These are phyloP conservation scores for Carnegiea gigantea DNA, from an alignment of 179 eudicot genomes.

Conservation along the genomic window DNA sequence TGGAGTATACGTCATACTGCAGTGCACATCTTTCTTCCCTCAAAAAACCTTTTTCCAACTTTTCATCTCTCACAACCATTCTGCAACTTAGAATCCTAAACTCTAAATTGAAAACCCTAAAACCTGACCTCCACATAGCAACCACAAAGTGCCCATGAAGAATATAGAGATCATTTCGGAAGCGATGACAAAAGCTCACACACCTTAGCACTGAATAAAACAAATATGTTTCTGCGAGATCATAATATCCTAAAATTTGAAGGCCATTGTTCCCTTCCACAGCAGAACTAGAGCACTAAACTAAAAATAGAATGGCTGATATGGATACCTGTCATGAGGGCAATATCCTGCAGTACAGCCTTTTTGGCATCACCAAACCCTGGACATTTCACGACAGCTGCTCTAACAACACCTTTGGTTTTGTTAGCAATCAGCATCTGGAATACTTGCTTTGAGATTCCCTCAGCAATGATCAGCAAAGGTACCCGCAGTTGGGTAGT, in stretches of 20 bases:
- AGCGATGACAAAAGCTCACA: not conserved
- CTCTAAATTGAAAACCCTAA: not conserved
- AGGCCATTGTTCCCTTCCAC: not conserved
- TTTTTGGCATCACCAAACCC: conserved; percentile 81
- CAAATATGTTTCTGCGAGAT: not conserved
- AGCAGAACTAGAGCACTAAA: not conserved
- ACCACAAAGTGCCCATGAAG: not conserved
- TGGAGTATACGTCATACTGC: not conserved
- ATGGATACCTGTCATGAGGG: conserved; percentile 87
- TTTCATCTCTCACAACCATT: not conserved
- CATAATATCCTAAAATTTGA: not conserved
- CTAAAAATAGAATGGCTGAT: not conserved
- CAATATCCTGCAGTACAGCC: conserved; percentile 80
- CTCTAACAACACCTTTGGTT: conserved; percentile 61
- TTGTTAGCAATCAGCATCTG: conserved; percentile 73
- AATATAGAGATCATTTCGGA: not conserved
- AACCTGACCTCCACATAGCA: not conserved
- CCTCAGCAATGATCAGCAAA: conserved; percentile 81
- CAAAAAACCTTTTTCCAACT: not conserved
- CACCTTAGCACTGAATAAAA: not conserved
- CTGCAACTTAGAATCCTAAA: not conserved
- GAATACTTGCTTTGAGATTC: conserved; percentile 63
- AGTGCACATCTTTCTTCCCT: not conserved
- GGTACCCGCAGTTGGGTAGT: conserved; percentile 79
- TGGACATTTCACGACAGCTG: conserved; percentile 91